Conservation (phyloP, 345 rosid species). For the Reutealis trisperma region DNA sequence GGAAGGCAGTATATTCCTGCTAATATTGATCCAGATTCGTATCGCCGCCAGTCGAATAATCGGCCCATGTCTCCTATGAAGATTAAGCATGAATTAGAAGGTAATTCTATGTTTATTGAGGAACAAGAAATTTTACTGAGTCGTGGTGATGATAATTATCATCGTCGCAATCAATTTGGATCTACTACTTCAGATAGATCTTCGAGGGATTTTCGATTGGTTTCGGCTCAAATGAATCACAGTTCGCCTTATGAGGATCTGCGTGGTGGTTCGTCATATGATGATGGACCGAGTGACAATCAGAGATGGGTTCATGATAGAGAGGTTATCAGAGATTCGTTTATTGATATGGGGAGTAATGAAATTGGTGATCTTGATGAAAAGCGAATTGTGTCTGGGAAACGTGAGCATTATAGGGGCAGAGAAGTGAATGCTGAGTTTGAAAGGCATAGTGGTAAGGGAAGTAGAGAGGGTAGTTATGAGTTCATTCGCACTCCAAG, state of each 20-base stretch:
- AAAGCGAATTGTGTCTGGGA: constrained; percentile 31
- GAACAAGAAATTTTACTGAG: constrained; percentile 37
- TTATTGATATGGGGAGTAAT: constrained; percentile 27
- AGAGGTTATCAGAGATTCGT: constrained; percentile 30
- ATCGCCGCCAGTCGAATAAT: constrained; percentile 40
- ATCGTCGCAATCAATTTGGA: constrained; percentile 36
- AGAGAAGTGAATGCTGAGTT: constrained; percentile 26
- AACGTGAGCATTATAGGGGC: constrained; percentile 40
- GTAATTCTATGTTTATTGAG: constrained; percentile 51
- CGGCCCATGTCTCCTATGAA: constrained; percentile 36
- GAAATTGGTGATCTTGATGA: constrained; percentile 32
- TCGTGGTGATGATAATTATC: constrained; percentile 22
- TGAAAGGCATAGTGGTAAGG: constrained; percentile 46
- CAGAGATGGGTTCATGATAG: constrained; percentile 41
- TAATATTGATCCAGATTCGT: constrained; percentile 16
- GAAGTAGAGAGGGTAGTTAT: constrained; percentile 49
- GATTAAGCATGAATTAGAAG: constrained; percentile 46
- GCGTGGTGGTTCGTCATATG: constrained; percentile 32
- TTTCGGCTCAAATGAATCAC: constrained; percentile 14
- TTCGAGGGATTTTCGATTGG: constrained; percentile 39
- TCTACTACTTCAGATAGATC: constrained; percentile 40
- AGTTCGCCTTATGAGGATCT: constrained; percentile 20
- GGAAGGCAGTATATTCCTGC: constrained; percentile 27
- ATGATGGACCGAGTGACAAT: constrained; percentile 33
- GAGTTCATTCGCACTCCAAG: constrained; percentile 50